Evolutionary conservation across 129 eudicot genomes (phyloP), one percentile per base, ranked within the genome.

Genomic region (Flaveria bidentis): DNA sequence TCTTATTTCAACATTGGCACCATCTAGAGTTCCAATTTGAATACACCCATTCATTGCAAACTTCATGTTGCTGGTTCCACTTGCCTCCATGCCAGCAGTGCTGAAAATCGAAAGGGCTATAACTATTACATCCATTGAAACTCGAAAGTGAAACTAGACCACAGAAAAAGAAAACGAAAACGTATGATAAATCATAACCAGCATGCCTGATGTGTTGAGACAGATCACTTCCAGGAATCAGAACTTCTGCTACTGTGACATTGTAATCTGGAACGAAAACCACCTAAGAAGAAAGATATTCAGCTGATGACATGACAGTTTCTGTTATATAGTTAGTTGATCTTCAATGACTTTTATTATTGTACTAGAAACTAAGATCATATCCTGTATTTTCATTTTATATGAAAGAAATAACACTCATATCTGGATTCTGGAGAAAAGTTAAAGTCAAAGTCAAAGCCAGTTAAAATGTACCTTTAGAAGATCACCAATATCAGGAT

Each of bases 221-320:
- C 57, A 93, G 86, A 85, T 93, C 98, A 76, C 96, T 90, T 69
- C 89, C 98, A 56, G 98, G 98, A 78, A 93, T 90, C 72, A 93
- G 89, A 78, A 90, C 88, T 91, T 93, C 98, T 49, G 98, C 98
- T 49, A 90, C 97, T 76, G 91, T 90, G 30, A 93, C 97, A 81
- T 90, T 93, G 91, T 93, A 93, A 85, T 93, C 98, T 12, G 98
- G 98, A 67, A 93, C 91, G 81, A 93, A 93, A 8, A 90, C 84
- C 57, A 93, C 98, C 98, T 93, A 74, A 46, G 23, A 82, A 23
- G 42, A 49, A 78, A 52, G 33, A 30, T 9, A 63, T 61, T 26
- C 42, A 61, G 67, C 18, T 13, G 67, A 61, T 23, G 36, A 57
- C 64, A 57, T 58, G 65, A 10, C 46, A 63, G 45, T 28, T 33